These are phyloP conservation scores for Karstenula rhodostoma DNA, from an alignment of 2,329 filamentous ascomycete species.

Conservation along the genomic window DNA sequence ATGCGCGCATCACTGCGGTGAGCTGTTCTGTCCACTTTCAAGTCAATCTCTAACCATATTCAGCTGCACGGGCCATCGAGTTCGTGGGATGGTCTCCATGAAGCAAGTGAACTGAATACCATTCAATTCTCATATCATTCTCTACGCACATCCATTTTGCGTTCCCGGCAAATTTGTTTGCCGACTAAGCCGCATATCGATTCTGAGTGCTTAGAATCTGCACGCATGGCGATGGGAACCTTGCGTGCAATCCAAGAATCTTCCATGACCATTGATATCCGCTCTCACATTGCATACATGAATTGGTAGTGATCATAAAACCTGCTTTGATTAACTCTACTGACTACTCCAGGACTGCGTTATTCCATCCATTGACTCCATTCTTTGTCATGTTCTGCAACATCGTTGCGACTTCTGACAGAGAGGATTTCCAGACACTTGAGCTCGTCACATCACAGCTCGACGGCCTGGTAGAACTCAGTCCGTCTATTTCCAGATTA, in stretches of 20 bases:
- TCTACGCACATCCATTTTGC: conserved; percentile 29
- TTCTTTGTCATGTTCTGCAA: conserved; percentile 35
- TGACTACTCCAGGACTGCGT: conserved; percentile 25
- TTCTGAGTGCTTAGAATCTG: conserved; percentile 22
- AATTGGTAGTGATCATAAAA: conserved; percentile 23
- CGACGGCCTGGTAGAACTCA: conserved; percentile 20
- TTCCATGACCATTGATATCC: conserved; percentile 18
- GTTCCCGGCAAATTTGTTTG: conserved; percentile 28
- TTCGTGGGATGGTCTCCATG: conserved; percentile 27
- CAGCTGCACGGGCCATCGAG: conserved; percentile 24
- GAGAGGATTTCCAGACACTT: conserved; percentile 24
- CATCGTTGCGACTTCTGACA: conserved; percentile 27
- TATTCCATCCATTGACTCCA: conserved; percentile 31
- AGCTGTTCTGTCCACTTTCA: neutral
- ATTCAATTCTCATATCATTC: conserved; percentile 35
- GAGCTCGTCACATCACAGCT: conserved; percentile 25
- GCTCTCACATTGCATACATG: conserved; percentile 27
- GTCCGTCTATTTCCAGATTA: conserved; percentile 24
- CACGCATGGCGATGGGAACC: conserved; percentile 28
- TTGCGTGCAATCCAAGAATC: conserved; percentile 24
- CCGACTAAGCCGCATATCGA: conserved; percentile 21
- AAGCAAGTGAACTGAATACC: conserved; percentile 25
- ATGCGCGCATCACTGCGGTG: conserved; percentile 24
- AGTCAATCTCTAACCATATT: neutral
- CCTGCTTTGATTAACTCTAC: neutral